These are phyloP conservation scores for Babesia bovis DNA, from an alignment of 169 alveolate genomes.

Conservation along the genomic window DNA sequence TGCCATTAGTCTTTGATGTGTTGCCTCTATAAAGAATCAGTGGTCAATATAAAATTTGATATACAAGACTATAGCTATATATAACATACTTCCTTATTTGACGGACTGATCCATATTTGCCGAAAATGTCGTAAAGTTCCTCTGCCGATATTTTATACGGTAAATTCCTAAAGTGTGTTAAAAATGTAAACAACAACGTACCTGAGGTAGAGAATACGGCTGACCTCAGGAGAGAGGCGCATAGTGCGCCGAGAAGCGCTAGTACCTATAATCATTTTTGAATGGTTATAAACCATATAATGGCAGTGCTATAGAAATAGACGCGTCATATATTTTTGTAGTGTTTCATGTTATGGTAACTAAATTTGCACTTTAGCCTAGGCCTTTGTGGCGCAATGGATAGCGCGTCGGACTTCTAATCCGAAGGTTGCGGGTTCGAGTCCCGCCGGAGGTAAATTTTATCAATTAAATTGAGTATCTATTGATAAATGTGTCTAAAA, in stretches of 20 bases:
- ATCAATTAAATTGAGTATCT: no score
- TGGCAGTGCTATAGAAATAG: not conserved
- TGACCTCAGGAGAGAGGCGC: slow-evolving; percentile 70
- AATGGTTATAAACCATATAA: not conserved
- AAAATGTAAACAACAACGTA: not conserved
- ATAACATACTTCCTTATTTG: slow-evolving; percentile 91
- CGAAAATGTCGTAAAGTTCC: slow-evolving; percentile 97
- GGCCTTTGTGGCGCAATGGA: slow-evolving; percentile 89
- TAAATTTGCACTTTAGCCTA: slow-evolving; percentile 1
- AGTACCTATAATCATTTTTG: slow-evolving; percentile 47
- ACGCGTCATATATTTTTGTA: not conserved
- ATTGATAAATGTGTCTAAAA: no score
- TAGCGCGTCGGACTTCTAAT: slow-evolving; percentile 94
- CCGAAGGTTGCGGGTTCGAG: slow-evolving; percentile 94
- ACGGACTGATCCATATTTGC: slow-evolving; percentile 97
- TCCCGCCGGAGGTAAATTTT: slow-evolving; percentile 86
- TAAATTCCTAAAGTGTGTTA: slow-evolving; percentile 71
- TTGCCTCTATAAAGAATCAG: slow-evolving; percentile 77
- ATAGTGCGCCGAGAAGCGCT: slow-evolving; percentile 60
- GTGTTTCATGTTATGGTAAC: slow-evolving; percentile 4
- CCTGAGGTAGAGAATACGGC: slow-evolving; percentile 68
- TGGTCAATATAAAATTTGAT: not conserved
- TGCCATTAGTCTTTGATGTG: slow-evolving; percentile 90
- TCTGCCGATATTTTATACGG: slow-evolving; percentile 90
- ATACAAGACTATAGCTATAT: not conserved